Base-by-base conservation (phyloP, 441 rosid genomes). In the Jatropha podagrica region DNA sequence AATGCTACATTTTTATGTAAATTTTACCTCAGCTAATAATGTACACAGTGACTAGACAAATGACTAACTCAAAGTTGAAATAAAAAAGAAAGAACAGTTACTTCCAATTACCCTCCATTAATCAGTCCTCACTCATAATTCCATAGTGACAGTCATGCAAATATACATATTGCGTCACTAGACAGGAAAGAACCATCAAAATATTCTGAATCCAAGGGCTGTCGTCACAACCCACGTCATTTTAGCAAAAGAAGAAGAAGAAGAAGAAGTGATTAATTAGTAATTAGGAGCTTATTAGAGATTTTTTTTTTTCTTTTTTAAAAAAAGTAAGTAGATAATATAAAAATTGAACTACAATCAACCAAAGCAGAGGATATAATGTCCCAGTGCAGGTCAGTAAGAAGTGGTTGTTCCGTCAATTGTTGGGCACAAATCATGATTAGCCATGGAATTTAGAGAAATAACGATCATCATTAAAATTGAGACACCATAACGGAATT, bases 321-420 rank as follows among this genome's bases (percentile, higher is more conserved):
- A 54, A 54, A 12, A 54, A 62, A 72, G 55, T 27, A 62, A 68
- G 8, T n/a, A 20, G 58, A 49, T 37, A 27, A 67, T 7, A 27
- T 27, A 32, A 6, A 41, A 61, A 69, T 51, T 56, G 67, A 76
- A 84, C 73, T 48, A 74, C 65, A 75, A 66, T 81, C 84, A 77
- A 79, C 78, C 64, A 75, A 68, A 70, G 82, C 78, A 70, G 70
- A 64, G 59, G 73, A 76, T 77, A 49, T 10, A 73, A 81, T 72
- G 83, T 84, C 81, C 80, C 52, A 83, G 85, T 85, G 89, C 85
- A 81, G 83, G 85, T 86, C 64, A 81, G 82, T 82, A 81, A 76
- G 74, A 71, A 79, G 88, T 87, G 76, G 90, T 87, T 89, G 88
- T 74, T 59, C 83, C 77, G 77, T 89, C 90, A 87, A 83, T 85